Evolutionary conservation across 2,329 filamentous ascomycete species (phyloP), one percentile per base, ranked within the genome.

Genomic region (Zopfia rhizophila): DNA sequence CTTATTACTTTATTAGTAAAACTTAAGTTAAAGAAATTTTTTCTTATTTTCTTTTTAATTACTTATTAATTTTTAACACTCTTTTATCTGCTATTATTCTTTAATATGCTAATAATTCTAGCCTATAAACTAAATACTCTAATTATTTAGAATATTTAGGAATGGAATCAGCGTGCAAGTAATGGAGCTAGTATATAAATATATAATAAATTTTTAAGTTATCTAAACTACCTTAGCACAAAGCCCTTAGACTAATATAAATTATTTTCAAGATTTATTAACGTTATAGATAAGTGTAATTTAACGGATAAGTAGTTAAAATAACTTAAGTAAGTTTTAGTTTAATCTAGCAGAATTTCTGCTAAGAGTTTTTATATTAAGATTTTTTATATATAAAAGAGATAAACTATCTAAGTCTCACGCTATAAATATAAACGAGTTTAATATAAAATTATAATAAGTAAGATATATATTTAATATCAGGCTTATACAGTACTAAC

Each of bases 161-260:
- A 37, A 37, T 37, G 33, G 33, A 18, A 37, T 37, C 33, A 22
- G 33, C 33, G 18, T 19, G 33, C 33, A 37, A 18, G 33, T 18
- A 18, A 37, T 37, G 21, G 11, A 37, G 22, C 10, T 18, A 11
- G 21, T 14, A 37, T 37, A 18, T 37, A 22, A 37, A 18, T 37
- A 8, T 37, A 22, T 11, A 37, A 14, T 21, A n/a, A n/a, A n/a
- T n/a, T n/a, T n/a, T n/a, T n/a, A n/a, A n/a, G n/a, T n/a, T n/a
- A n/a, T n/a, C n/a, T 7, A 7, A 11, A 11, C 14, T 37, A 21
- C 16, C n/a, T 24, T 22, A 12, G 14, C 21, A 37, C 21, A 37
- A 6, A 19, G 33, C 33, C 14, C 33, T 37, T 22, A 14, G 33
- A 14, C 14, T 37, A 22, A 37, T 18, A 18, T 18, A 37, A 14